Evolutionary conservation across 257 asterid species (phyloP).

Genomic region (Gentiana straminea): DNA sequence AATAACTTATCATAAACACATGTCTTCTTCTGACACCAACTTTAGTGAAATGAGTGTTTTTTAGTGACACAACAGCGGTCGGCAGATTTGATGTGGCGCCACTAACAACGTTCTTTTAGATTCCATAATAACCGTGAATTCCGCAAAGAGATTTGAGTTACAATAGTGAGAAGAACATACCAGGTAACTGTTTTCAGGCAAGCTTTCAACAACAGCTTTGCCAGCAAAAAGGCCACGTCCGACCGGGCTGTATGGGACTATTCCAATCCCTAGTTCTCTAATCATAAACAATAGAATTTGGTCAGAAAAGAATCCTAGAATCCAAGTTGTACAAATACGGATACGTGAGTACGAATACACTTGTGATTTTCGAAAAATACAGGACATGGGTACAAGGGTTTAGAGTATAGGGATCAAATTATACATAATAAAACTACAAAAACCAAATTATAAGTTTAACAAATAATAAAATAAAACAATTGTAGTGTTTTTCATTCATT

Average conservation of each 20-base stretch:
- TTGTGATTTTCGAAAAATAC: too few species aligned
- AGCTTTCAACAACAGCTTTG: constrained; percentile 30
- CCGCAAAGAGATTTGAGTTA: neutral
- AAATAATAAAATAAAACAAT: neutral
- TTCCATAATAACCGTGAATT: too few species aligned
- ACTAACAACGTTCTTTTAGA: too few species aligned
- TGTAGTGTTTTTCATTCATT: too few species aligned
- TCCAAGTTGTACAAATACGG: too few species aligned
- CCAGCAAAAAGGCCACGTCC: constrained; percentile 39
- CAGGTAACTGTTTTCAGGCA: constrained; percentile 30
- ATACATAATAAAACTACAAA: neutral
- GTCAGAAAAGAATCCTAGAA: neutral
- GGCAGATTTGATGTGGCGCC: neutral
- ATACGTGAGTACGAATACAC: too few species aligned
- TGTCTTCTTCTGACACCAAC: too few species aligned
- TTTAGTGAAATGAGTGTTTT: too few species aligned
- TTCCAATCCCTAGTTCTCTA: constrained; percentile 49
- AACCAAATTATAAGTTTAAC: neutral
- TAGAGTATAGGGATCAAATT: too few species aligned
- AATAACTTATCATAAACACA: too few species aligned
- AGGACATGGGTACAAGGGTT: too few species aligned
- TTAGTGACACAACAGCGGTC: too few species aligned
- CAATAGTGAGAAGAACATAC: constrained; percentile 10
- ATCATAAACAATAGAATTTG: neutral
- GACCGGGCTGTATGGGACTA: constrained; percentile 40